Base-by-base conservation (phyloP, 257 asterid genomes). In the Solanum bukasovii region DNA sequence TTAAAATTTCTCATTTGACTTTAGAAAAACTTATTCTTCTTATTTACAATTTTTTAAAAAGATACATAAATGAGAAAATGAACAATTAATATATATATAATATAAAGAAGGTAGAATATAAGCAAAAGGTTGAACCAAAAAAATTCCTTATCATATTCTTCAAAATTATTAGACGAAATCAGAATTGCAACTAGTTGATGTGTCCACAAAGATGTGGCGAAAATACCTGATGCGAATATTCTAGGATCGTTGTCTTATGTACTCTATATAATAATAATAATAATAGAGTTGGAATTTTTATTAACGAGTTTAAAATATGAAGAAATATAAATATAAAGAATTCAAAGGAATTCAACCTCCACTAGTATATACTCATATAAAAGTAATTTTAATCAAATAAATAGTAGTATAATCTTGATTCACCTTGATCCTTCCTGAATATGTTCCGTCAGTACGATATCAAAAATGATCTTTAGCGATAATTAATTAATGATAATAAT, bases 241-340 rank as follows among this genome's bases (percentile, higher is more conserved):
- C 63, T 40, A 40, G 11, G 7, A n/a, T 77, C 13, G 5, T 13
- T 77, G 40, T 74, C 83, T 21, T 37, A 11, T 38, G 7, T 18
- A 12, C 61, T 2, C 61, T 5, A 14, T 49, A 7, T 33, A 65
- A 25, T 33, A 29, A n/a, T n/a, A n/a, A 31, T 31, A 31, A 31
- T 13, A 8, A 3, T 4, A 8, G 3, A 68, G 9, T 13, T 9
- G 13, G 5, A 13, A 27, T 13, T 27, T 27, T 68, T 23, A 27
- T 23, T 27, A 27, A 5, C 0, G 16, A 29, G 1, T 68, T 68
- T 13, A 13, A 29, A 13, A 7, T 70, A 29, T 68, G 1, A 29
- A 13, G 0, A 25, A 27, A 5, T 67, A 13, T 12, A 27, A 0
- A 27, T 13, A 5, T 0, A 2, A 13, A 29, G 0, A 27, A 6